phyloP scores from a whole-genome alignment of 164 flowering plant species.

The Sedum album region DNA sequence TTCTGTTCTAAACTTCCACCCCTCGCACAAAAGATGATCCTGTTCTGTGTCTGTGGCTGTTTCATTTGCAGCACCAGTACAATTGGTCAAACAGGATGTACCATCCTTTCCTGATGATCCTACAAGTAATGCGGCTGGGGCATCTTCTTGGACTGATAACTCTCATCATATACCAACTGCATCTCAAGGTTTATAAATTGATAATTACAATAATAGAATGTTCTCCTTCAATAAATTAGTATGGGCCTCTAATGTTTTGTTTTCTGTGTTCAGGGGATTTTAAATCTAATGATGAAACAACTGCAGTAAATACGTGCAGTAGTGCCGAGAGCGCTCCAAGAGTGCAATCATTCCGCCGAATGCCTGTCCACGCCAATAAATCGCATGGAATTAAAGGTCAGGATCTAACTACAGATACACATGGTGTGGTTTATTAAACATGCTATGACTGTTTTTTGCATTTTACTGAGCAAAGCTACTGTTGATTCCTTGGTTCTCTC shows the following conservation, averaged over 20 bases:
- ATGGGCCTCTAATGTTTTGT: neutral
- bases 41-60: constrained; percentile 9
- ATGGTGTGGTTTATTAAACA: neutral
- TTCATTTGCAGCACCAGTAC: constrained; percentile 36
- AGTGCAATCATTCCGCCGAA: neutral
- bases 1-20: neutral
- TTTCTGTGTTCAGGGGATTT: neutral
- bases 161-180: constrained; percentile 30
- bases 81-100: constrained; percentile 35
- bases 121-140: constrained; percentile 24
- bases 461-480: neutral
- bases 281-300: neutral
- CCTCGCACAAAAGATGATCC: constrained; percentile 22
- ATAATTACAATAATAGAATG: neutral
- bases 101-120: constrained; percentile 37
- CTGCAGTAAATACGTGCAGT: neutral
- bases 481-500: neutral
- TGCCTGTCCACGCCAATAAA: neutral
- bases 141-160: constrained; percentile 48
- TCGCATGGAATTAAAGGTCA: neutral
- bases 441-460: neutral
- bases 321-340: neutral
- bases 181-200: constrained; percentile 32
- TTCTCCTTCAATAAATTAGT: neutral
- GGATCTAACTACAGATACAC: neutral